These are phyloP conservation scores for Peronospora destructor DNA, from an alignment of 352 stramenopile genomes.

Conservation along the genomic window DNA sequence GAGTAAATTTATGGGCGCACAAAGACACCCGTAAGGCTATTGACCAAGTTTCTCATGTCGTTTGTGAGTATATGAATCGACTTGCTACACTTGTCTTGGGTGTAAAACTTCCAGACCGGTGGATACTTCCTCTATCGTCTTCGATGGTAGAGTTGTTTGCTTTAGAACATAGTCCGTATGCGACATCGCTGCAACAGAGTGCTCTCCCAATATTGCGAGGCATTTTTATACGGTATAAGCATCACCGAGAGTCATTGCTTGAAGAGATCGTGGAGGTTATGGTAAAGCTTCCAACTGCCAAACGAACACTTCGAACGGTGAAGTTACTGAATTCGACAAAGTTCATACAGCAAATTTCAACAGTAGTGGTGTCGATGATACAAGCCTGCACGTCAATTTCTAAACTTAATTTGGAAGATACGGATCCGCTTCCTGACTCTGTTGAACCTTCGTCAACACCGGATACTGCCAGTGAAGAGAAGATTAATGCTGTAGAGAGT, in stretches of 20 bases:
- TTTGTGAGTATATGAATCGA: constrained; percentile 71
- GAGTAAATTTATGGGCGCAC: constrained; percentile 42
- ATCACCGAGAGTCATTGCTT: constrained; percentile 54
- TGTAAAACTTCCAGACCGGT: constrained; percentile 73
- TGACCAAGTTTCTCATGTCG: constrained; percentile 49
- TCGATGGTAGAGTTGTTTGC: constrained; percentile 65
- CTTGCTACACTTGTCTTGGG: constrained; percentile 46
- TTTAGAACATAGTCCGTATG: constrained; percentile 56
- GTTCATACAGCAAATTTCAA: constrained; percentile 63
- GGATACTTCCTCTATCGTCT: constrained; percentile 64
- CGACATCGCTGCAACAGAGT: constrained; percentile 58
- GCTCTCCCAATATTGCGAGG: constrained; percentile 46
- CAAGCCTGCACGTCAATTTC: constrained; percentile 35
- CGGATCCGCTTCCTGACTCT: constrained; percentile 1
- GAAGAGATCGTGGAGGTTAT: constrained; percentile 69
- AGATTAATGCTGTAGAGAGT: constrained; percentile 5
- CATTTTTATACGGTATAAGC: constrained; percentile 61
- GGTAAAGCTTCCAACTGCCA: constrained; percentile 66
- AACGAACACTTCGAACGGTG: constrained; percentile 61
- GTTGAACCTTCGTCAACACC: constrained; percentile 15
- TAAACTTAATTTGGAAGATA: constrained; percentile 5
- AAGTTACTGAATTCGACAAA: constrained; percentile 50
- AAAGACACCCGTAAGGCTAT: constrained; percentile 46
- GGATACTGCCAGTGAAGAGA: constrained; percentile 18
- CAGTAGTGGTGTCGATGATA: constrained; percentile 54